These are phyloP conservation scores for Porcisia hertigi DNA, from an alignment of 208 protist genomes.

Conservation along the genomic window DNA sequence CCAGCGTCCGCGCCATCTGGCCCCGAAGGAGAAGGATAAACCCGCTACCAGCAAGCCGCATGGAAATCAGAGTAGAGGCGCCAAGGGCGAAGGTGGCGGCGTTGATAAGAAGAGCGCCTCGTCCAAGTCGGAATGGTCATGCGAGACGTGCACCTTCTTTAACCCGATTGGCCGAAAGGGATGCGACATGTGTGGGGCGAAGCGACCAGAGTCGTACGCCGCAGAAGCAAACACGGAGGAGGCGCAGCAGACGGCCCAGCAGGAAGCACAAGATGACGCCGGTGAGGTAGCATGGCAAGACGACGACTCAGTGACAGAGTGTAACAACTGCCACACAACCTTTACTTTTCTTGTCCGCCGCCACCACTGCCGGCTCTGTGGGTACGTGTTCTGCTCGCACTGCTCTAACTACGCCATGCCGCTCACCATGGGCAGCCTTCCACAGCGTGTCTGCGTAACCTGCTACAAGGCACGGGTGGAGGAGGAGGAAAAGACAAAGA, in stretches of 20 bases:
- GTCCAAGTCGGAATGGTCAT: constrained; percentile 46
- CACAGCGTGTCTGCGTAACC: constrained; percentile 61
- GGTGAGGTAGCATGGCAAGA: constrained; percentile 83
- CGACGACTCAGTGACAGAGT: constrained; percentile 63
- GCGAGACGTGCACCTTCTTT: constrained; percentile 67
- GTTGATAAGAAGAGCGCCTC: constrained; percentile 13
- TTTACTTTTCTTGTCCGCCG: constrained; percentile 74
- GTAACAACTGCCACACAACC: constrained; percentile 70
- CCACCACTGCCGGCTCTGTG: constrained; percentile 85
- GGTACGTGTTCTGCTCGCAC: constrained; percentile 81
- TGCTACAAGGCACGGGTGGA: constrained; percentile 52
- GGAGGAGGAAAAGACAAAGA: constrained; percentile 32
- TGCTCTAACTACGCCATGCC: constrained; percentile 61
- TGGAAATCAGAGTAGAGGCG: background rate
- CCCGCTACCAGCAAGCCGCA: background rate
- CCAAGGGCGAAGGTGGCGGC: constrained; percentile 1
- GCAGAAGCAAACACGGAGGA: constrained; percentile 22
- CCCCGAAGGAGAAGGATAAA: constrained; percentile 18
- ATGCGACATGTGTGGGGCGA: constrained; percentile 76
- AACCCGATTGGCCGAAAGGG: constrained; percentile 49
- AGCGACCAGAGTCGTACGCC: constrained; percentile 52
- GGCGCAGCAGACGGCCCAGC: constrained; percentile 28
- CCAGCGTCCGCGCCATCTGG: constrained; percentile 64
- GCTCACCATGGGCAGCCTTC: constrained; percentile 43
- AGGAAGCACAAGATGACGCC: constrained; percentile 54